A percentile compares a stretch with the other conserved stretches of the same genome.
These are phyloP conservation scores for Hypoxylon sp. DNA, from an alignment of 2,329 filamentous ascomycete genomes.

Conservation along the genomic window DNA sequence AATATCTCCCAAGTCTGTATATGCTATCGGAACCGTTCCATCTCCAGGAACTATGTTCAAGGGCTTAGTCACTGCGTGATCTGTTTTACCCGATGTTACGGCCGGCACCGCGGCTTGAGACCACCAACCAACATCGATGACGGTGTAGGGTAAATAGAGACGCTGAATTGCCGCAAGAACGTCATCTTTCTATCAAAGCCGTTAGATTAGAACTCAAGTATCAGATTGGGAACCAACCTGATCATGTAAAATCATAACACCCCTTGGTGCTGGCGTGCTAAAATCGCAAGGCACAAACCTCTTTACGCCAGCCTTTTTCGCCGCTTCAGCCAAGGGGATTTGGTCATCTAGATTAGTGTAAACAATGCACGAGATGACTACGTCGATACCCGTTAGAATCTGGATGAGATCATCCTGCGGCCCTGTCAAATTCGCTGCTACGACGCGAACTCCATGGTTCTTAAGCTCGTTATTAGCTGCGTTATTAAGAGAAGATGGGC, in stretches of 20 bases:
- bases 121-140: constrained; percentile 49
- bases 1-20: constrained; percentile 65
- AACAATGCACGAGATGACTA: constrained; percentile 62
- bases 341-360: constrained; percentile 58
- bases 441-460: constrained; percentile 61
- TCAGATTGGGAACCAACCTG: constrained; percentile 32
- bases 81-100: constrained; percentile 39
- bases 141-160: constrained; percentile 43
- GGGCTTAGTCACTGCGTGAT: constrained; percentile 15
- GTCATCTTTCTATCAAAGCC: constrained; percentile 40
- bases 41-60: constrained; percentile 57
- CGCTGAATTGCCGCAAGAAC: constrained; percentile 43
- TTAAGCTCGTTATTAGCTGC: constrained; percentile 59
- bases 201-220: constrained; percentile 7
- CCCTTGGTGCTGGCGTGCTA: constrained; percentile 61
- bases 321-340: constrained; percentile 63
- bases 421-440: constrained; percentile 60
- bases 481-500: constrained; percentile 64
- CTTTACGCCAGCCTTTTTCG: constrained; percentile 64
- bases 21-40: constrained; percentile 59
- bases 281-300: constrained; percentile 69
- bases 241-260: constrained; percentile 50
- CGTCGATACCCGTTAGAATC: constrained; percentile 60
- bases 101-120: constrained; percentile 23
- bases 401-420: constrained; percentile 60